Evolutionary conservation across 2,329 filamentous ascomycete genomes (phyloP).

Genomic region (Elsinoe australis): DNA sequence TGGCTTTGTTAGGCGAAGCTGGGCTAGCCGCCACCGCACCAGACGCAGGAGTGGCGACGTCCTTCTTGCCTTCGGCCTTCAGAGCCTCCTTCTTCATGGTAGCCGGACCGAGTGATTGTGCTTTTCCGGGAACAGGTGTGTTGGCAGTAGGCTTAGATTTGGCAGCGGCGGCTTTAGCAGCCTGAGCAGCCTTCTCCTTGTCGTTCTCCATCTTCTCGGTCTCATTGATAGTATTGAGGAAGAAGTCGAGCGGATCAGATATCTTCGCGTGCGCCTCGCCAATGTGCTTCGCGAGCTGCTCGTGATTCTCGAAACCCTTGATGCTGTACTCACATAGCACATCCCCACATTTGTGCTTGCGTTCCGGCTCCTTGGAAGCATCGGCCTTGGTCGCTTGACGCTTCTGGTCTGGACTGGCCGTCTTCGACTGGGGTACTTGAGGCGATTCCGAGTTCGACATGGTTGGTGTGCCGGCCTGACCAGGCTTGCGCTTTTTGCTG

Average conservation of each 20-base stretch:
- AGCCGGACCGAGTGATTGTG: slow-evolving; percentile 24
- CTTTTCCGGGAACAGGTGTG: slow-evolving; percentile 12
- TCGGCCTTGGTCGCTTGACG: slow-evolving; percentile 36
- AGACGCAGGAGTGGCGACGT: slow-evolving; percentile 32
- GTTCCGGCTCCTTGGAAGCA: slow-evolving; percentile 36
- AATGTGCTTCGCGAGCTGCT: slow-evolving; percentile 48
- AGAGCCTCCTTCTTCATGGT: slow-evolving; percentile 24
- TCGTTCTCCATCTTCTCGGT: slow-evolving; percentile 44
- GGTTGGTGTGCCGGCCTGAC: slow-evolving; percentile 31
- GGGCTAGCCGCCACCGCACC: slow-evolving; percentile 23
- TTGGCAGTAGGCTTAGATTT: slow-evolving; percentile 23
- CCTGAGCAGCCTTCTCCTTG: slow-evolving; percentile 32
- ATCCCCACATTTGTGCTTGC: slow-evolving; percentile 46
- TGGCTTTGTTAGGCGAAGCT: slow-evolving; percentile 31
- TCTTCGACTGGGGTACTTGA: slow-evolving; percentile 31
- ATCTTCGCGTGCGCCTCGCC: slow-evolving; percentile 47
- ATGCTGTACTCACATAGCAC: slow-evolving; percentile 46
- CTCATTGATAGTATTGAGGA: slow-evolving; percentile 45
- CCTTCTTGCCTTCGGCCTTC: slow-evolving; percentile 29
- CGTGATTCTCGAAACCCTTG: slow-evolving; percentile 49
- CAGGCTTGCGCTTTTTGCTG: slow-evolving; percentile 49
- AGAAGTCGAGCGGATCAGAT: slow-evolving; percentile 50
- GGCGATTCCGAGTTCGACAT: slow-evolving; percentile 32
- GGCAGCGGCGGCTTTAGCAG: slow-evolving; percentile 22
- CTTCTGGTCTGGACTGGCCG: slow-evolving; percentile 40